Percentiles rank a stretch among this genome's conserved stretches.
phyloP scores from a whole-genome alignment of 2,329 filamentous ascomycete genomes.

The Ophiostoma triangulosporum region DNA sequence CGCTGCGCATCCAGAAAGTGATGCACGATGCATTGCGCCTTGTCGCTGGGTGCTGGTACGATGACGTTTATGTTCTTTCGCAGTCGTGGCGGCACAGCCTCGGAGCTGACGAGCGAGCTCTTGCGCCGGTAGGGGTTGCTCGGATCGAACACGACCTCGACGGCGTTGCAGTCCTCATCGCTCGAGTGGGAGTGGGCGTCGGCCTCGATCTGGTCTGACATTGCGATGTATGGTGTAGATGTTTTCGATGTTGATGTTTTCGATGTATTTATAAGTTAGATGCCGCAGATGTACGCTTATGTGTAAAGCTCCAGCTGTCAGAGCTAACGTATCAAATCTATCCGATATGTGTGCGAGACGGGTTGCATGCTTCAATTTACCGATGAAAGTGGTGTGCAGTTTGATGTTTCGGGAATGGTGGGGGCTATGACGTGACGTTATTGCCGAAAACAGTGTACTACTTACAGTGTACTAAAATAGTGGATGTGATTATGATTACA shows the following conservation, averaged over 20 bases:
- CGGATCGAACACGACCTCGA: conserved; percentile 51
- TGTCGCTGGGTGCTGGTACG: conserved; percentile 16
- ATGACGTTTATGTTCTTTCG: conserved; percentile 15
- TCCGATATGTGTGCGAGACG: background rate
- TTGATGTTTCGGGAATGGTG: background rate
- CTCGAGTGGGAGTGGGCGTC: conserved; percentile 28
- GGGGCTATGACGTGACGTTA: background rate
- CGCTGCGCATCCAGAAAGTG: conserved; percentile 48
- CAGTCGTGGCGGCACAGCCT: conserved; percentile 27
- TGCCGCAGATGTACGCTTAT: too few species aligned
- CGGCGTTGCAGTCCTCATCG: conserved; percentile 36
- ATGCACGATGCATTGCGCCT: conserved; percentile 51
- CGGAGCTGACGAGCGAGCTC: conserved; percentile 46
- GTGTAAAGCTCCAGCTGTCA: too few species aligned
- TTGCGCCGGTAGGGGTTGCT: conserved; percentile 49
- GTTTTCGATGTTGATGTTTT: background rate
- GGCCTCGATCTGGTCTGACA: conserved; percentile 5
- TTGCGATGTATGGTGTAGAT: background rate
- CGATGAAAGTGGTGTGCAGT: background rate
- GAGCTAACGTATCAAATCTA: background rate
- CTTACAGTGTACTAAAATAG: too few species aligned
- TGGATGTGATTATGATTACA: background rate
- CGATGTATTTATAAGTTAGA: too few species aligned
- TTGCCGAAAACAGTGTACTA: background rate
- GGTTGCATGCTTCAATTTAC: background rate